These are phyloP conservation scores for Penicillium decumbens DNA, from an alignment of 2,329 filamentous ascomycete genomes.

Conservation along the genomic window DNA sequence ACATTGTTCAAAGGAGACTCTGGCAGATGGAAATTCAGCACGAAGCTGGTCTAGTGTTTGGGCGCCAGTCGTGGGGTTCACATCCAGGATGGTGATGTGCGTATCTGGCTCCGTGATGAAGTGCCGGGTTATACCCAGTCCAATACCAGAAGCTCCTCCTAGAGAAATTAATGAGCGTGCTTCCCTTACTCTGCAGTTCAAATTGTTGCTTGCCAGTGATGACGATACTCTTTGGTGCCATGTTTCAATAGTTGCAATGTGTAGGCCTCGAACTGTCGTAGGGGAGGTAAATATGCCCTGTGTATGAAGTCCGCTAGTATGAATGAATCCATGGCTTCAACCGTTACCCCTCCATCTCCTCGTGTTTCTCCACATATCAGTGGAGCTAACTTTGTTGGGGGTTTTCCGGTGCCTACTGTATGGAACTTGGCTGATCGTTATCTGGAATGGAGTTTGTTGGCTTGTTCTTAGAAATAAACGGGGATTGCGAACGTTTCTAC, in stretches of 20 bases:
- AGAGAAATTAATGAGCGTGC: neutral
- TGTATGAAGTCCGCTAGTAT: neutral
- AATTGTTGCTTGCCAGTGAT: constrained; percentile 23
- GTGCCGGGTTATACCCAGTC: constrained; percentile 32
- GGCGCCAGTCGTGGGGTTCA: constrained; percentile 24
- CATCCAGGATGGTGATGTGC: constrained; percentile 33
- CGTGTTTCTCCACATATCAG: constrained; percentile 2
- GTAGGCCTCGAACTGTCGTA: neutral
- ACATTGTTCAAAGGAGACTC: constrained; percentile 28
- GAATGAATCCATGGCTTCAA: neutral
- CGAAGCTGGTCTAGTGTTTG: constrained; percentile 21
- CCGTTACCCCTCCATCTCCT: neutral
- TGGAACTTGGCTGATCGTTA: neutral
- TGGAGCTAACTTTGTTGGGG: constrained; percentile 5
- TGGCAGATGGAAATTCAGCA: constrained; percentile 24
- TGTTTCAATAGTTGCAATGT: neutral
- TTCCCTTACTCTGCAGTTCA: neutral
- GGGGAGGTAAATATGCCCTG: neutral
- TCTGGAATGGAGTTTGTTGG: neutral
- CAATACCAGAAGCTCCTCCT: constrained; percentile 38
- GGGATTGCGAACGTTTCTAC: neutral
- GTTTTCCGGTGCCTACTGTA: constrained; percentile 6
- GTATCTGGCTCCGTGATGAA: constrained; percentile 28
- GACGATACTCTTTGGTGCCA: constrained; percentile 22
- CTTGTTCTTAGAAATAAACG: neutral